Conservation (phyloP, 2,329 filamentous ascomycete species). For the Epichloe gansuensis region DNA sequence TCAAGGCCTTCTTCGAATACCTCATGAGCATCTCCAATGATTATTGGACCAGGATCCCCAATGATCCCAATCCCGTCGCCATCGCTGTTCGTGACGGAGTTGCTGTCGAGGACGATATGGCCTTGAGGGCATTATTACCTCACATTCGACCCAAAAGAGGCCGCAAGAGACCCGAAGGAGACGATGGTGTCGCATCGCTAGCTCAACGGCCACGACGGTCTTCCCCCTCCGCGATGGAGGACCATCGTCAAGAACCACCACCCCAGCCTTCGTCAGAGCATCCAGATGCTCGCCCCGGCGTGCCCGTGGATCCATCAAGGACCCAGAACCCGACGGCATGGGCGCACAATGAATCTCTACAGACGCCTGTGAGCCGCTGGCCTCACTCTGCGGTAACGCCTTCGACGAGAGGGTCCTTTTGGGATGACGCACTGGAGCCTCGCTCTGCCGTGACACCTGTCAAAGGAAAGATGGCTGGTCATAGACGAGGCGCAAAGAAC, state of each 20-base stretch:
- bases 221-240: constrained; percentile 32
- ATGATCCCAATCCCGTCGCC: constrained; percentile 46
- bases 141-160: constrained; percentile 54
- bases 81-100: constrained; percentile 67
- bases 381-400: constrained; percentile 70
- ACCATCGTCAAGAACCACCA: constrained; percentile 14
- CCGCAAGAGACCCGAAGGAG: constrained; percentile 50
- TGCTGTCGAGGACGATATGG: constrained; percentile 75
- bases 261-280: constrained; percentile 35
- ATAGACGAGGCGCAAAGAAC: constrained; percentile 64
- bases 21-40: constrained; percentile 63
- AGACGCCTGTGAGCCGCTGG: constrained; percentile 55
- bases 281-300: constrained; percentile 23
- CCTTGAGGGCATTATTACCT: constrained; percentile 69
- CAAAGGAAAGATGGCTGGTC: constrained; percentile 31
- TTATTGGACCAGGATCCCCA: constrained; percentile 69
- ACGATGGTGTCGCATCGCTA: constrained; percentile 34
- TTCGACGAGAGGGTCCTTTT: constrained; percentile 37
- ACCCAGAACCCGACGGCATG: constrained; percentile 13
- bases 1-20: constrained; percentile 90
- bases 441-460: constrained; percentile 62
- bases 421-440: constrained; percentile 48
- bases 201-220: constrained; percentile 51
- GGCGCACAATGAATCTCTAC: constrained; percentile 35
- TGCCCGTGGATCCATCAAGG: constrained; percentile 25